Percentiles rank a stretch among this genome's conserved stretches.
phyloP scores from a whole-genome alignment of 495 filamentous ascomycete genomes.

The Podospora didyma region DNA sequence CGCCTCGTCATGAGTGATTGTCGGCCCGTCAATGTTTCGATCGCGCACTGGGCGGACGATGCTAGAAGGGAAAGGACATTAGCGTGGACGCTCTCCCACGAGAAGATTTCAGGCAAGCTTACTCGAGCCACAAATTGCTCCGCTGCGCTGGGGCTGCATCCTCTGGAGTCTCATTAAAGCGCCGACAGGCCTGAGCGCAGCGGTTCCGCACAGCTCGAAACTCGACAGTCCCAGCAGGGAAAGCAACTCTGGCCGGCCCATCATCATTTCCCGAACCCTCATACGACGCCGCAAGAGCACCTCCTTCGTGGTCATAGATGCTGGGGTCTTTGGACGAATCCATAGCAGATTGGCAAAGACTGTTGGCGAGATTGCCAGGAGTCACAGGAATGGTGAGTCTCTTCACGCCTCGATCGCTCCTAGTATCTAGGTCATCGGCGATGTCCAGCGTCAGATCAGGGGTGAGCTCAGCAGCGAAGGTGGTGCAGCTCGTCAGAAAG shows the following conservation, averaged over 20 bases:
- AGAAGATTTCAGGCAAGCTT: constrained; percentile 14
- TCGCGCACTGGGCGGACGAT: constrained; percentile 30
- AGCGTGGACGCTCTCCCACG: background rate
- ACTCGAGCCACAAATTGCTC: constrained; percentile 31
- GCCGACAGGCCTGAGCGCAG: constrained; percentile 30
- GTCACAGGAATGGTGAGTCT: no score
- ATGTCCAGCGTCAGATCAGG: no score
- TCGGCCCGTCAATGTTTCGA: constrained; percentile 15
- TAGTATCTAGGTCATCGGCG: no score
- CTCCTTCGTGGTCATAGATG: background rate
- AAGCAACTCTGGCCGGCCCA: constrained; percentile 8
- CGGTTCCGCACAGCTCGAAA: constrained; percentile 29
- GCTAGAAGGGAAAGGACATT: constrained; percentile 9
- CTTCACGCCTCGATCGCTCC: no score
- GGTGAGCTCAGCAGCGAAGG: no score
- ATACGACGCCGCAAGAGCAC: background rate
- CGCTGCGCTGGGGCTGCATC: constrained; percentile 27
- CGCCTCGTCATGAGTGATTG: constrained; percentile 32
- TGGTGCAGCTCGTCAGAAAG: no score
- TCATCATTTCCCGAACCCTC: background rate
- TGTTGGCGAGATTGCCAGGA: background rate
- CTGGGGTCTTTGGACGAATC: background rate
- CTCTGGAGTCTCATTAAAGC: constrained; percentile 32
- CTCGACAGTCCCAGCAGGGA: constrained; percentile 33
- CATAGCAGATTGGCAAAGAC: background rate